A percentile compares a stretch with the other conserved stretches of the same genome.
phyloP scores from a whole-genome alignment of 257 asterid genomes.

The Scutellaria minor region DNA sequence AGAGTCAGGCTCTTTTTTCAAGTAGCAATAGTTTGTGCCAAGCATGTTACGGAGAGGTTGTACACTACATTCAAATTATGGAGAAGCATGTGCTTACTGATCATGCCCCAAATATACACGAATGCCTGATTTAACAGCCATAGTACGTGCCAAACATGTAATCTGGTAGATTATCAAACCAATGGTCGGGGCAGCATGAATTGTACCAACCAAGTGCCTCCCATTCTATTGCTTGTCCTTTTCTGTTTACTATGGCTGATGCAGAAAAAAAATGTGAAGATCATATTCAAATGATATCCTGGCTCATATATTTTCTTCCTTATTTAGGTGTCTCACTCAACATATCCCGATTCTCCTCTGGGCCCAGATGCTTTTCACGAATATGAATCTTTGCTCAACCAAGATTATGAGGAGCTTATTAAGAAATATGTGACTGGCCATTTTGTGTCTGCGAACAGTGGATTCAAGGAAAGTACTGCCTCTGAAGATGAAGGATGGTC shows the following conservation, averaged over 20 bases:
- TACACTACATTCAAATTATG: constrained; percentile 5
- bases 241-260: constrained; percentile 2
- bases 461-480: constrained; percentile 40
- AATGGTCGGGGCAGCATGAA: not conserved
- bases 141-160: not conserved
- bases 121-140: not conserved
- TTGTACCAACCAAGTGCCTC: constrained; percentile 7
- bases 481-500: constrained; percentile 84
- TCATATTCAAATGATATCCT: constrained; percentile 21
- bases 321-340: constrained; percentile 83
- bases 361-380: constrained; percentile 97
- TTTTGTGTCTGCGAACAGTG: constrained; percentile 39
- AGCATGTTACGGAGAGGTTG: not conserved
- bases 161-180: constrained; percentile 3
- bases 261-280: constrained; percentile 11
- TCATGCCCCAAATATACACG: not conserved
- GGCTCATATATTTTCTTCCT: constrained; percentile 32
- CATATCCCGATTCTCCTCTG: constrained; percentile 95
- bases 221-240: constrained; percentile 16
- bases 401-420: constrained; percentile 88
- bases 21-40: not conserved
- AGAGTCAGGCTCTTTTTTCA: not conserved
- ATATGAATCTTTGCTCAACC: constrained; percentile 82
- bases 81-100: not conserved
- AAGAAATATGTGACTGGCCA: constrained; percentile 52